Evolutionary conservation across 495 filamentous ascomycete genomes (phyloP).

Genomic region (Penicillium paxilli): DNA sequence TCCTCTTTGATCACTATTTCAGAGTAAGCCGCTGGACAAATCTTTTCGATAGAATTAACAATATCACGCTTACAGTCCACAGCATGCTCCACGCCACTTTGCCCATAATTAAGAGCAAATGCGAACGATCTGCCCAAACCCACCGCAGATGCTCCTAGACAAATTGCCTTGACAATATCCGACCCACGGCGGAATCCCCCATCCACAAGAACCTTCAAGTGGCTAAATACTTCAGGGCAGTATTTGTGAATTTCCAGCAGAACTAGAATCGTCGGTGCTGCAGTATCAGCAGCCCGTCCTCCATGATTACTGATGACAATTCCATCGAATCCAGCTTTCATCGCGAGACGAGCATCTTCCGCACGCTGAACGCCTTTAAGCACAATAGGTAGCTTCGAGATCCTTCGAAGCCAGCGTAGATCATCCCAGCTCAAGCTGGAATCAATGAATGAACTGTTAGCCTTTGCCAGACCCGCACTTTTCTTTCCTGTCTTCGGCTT

Average conservation of each 20-base stretch:
- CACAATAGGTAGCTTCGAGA: slow-evolving; percentile 60
- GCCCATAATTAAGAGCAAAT: slow-evolving; percentile 50
- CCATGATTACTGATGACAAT: slow-evolving; percentile 73
- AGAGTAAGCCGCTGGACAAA: background rate
- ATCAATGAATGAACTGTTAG: slow-evolving; percentile 66
- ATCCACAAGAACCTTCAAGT: slow-evolving; percentile 65
- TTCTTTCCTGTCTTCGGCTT: slow-evolving; percentile 42
- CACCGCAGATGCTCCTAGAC: slow-evolving; percentile 62
- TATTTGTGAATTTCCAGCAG: slow-evolving; percentile 62
- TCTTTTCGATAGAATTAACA: background rate
- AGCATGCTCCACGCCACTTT: slow-evolving; percentile 37
- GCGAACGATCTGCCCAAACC: slow-evolving; percentile 61
- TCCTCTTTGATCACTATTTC: slow-evolving; percentile 66
- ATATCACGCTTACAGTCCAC: slow-evolving; percentile 46
- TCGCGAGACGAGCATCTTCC: slow-evolving; percentile 58
- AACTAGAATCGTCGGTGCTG: slow-evolving; percentile 57
- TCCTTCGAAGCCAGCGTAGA: slow-evolving; percentile 66
- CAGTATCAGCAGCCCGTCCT: slow-evolving; percentile 63
- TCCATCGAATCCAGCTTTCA: slow-evolving; percentile 55
- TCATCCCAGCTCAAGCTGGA: slow-evolving; percentile 72
- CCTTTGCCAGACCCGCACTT: slow-evolving; percentile 59
- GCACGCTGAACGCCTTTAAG: slow-evolving; percentile 66
- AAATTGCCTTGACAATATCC: slow-evolving; percentile 68
- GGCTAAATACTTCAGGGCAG: slow-evolving; percentile 54
- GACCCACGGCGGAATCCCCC: slow-evolving; percentile 63